Conservation (phyloP, 805 yeast species). For the Ascoidea tarda region DNA sequence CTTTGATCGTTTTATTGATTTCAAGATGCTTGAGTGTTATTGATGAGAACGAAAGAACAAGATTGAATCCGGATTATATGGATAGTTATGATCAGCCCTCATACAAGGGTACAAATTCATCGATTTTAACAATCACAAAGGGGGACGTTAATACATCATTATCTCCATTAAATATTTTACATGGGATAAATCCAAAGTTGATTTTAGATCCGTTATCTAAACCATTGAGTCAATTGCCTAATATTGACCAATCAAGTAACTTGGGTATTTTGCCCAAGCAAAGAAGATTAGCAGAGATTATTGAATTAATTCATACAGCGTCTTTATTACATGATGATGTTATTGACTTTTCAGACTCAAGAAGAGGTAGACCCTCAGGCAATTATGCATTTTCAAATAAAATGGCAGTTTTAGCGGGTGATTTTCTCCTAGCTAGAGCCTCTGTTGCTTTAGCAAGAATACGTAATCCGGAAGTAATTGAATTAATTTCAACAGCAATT, state of each 20-base stretch:
- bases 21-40: slow-evolving; percentile 70
- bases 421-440: slow-evolving; percentile 88
- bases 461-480: slow-evolving; percentile 95
- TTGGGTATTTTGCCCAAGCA: slow-evolving; percentile 89
- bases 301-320: slow-evolving; percentile 97
- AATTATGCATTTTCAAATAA: slow-evolving; percentile 91
- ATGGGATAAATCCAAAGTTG: slow-evolving; percentile 81
- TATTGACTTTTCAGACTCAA: slow-evolving; percentile 74
- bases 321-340: slow-evolving; percentile 93
- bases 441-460: slow-evolving; percentile 89
- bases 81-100: slow-evolving; percentile 60
- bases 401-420: slow-evolving; percentile 97
- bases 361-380: slow-evolving; percentile 86
- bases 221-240: slow-evolving; percentile 62
- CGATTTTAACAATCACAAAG: slow-evolving; percentile 28
- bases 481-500: slow-evolving; percentile 85
- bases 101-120: slow-evolving; percentile 38
- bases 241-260: slow-evolving; percentile 31
- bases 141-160: slow-evolving; percentile 41
- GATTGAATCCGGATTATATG: slow-evolving; percentile 42
- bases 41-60: slow-evolving; percentile 52
- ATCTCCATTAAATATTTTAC: slow-evolving; percentile 70
- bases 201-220: slow-evolving; percentile 72
- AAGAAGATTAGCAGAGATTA: slow-evolving; percentile 90
- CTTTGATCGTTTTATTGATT: slow-evolving; percentile 71